These are phyloP conservation scores for Waltergamsia citrina DNA, from an alignment of 2,329 filamentous ascomycete species.

Conservation along the genomic window DNA sequence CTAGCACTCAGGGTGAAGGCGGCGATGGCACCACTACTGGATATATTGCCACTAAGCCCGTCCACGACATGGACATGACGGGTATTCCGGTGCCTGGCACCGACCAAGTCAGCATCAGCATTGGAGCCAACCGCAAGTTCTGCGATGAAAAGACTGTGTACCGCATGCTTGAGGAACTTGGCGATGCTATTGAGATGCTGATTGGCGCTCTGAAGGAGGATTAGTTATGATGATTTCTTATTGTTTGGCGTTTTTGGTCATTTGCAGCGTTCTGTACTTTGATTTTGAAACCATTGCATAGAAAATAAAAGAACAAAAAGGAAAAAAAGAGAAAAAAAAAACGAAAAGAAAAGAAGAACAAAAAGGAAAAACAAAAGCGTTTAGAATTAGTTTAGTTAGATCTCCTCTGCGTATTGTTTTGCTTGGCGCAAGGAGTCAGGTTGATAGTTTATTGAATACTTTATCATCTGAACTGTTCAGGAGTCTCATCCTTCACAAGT, in stretches of 20 bases:
- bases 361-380: too few relatives aligned
- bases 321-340: slow-evolving; percentile 1
- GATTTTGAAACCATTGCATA: background rate
- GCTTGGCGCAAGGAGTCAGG: background rate
- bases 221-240: background rate
- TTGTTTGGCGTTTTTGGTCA: background rate
- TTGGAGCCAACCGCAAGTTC: slow-evolving; percentile 1
- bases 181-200: slow-evolving; percentile 2
- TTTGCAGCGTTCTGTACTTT: slow-evolving; percentile 1
- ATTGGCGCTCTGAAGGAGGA: slow-evolving; percentile 1
- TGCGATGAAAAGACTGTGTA: slow-evolving; percentile 1
- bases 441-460: background rate
- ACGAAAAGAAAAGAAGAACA: background rate
- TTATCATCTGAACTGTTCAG: background rate
- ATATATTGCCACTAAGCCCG: slow-evolving; percentile 1
- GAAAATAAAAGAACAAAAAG: background rate
- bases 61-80: slow-evolving; percentile 2
- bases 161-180: slow-evolving; percentile 2
- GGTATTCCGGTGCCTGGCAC: slow-evolving; percentile 1
- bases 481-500: background rate
- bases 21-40: slow-evolving; percentile 2
- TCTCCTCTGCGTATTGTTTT: background rate
- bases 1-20: slow-evolving; percentile 1
- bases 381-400: background rate
- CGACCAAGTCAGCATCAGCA: slow-evolving; percentile 1